Evolutionary conservation across 306 rosid species (phyloP).

Genomic region (Luffa acutangula): DNA sequence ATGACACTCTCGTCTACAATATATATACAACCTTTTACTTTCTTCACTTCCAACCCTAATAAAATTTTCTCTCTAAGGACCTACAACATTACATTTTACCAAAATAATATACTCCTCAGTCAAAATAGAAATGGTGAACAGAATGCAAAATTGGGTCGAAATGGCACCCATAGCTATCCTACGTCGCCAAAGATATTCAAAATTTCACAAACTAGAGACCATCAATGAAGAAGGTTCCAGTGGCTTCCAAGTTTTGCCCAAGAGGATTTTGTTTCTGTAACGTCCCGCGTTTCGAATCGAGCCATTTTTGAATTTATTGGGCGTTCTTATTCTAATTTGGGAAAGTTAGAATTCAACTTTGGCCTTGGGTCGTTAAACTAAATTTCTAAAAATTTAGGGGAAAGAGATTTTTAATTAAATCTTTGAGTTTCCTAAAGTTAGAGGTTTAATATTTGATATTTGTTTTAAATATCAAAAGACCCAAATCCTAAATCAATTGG

Average conservation of each 20-base stretch:
- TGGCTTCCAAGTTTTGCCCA: not conserved
- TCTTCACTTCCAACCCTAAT: not conserved
- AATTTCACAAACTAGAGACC: conserved; percentile 38
- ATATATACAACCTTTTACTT: not conserved
- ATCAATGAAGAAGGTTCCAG: conserved; percentile 40
- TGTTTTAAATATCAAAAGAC: too few species aligned
- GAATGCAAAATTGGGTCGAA: conserved; percentile 32
- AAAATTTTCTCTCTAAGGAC: not conserved
- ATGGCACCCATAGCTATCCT: conserved; percentile 37
- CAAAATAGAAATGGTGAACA: not conserved
- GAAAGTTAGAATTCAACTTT: too few species aligned
- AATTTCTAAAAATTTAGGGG: too few species aligned
- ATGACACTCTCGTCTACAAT: not conserved
- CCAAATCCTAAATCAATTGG: too few species aligned
- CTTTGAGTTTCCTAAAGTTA: too few species aligned
- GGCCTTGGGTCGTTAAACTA: too few species aligned
- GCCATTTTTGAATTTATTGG: too few species aligned
- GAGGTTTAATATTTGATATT: too few species aligned
- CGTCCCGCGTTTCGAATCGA: too few species aligned
- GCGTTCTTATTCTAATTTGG: too few species aligned
- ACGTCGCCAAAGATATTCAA: conserved; percentile 15
- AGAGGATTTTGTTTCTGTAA: not conserved
- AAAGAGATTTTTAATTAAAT: too few species aligned
- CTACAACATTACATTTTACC: not conserved
- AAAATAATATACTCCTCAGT: not conserved